These are phyloP conservation scores for Myriosclerotinia scirpicola DNA, from an alignment of 2,329 filamentous ascomycete species.

Conservation along the genomic window DNA sequence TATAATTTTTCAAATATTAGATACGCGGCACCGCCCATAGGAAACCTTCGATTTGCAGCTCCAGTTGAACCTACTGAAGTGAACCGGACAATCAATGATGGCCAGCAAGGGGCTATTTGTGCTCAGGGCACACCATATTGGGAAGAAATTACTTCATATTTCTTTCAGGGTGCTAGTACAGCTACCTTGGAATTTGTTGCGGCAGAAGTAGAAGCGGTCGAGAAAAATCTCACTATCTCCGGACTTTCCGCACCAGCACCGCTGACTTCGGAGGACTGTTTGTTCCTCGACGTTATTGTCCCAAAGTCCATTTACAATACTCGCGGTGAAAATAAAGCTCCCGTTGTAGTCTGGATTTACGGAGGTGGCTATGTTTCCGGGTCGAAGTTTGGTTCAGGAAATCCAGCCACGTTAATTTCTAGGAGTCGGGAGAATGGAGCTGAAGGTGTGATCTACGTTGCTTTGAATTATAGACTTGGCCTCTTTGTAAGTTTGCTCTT, in stretches of 20 bases:
- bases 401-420: slow-evolving; percentile 45
- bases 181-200: slow-evolving; percentile 16
- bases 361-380: slow-evolving; percentile 48
- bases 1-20: slow-evolving; percentile 48
- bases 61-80: slow-evolving; percentile 41
- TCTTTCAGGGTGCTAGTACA: slow-evolving; percentile 10
- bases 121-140: slow-evolving; percentile 31
- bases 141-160: slow-evolving; percentile 12
- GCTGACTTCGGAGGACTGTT: slow-evolving; percentile 46
- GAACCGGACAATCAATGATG: slow-evolving; percentile 40
- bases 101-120: slow-evolving; percentile 30
- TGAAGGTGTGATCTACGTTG: slow-evolving; percentile 42
- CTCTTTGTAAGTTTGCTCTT: slow-evolving; percentile 34
- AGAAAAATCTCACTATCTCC: slow-evolving; percentile 19
- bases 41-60: slow-evolving; percentile 47
- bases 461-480: slow-evolving; percentile 41
- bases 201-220: slow-evolving; percentile 10
- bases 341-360: slow-evolving; percentile 25
- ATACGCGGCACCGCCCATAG: slow-evolving; percentile 48
- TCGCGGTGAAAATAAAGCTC: slow-evolving; percentile 17
- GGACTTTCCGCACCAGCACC: slow-evolving; percentile 13
- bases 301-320: slow-evolving; percentile 43
- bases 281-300: slow-evolving; percentile 50
- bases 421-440: slow-evolving; percentile 33
- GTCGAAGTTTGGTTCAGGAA: slow-evolving; percentile 43